These are phyloP conservation scores for Apiotrichum mycotoxinovorans DNA, from an alignment of 1,284 basidiomycete genomes.

Conservation along the genomic window DNA sequence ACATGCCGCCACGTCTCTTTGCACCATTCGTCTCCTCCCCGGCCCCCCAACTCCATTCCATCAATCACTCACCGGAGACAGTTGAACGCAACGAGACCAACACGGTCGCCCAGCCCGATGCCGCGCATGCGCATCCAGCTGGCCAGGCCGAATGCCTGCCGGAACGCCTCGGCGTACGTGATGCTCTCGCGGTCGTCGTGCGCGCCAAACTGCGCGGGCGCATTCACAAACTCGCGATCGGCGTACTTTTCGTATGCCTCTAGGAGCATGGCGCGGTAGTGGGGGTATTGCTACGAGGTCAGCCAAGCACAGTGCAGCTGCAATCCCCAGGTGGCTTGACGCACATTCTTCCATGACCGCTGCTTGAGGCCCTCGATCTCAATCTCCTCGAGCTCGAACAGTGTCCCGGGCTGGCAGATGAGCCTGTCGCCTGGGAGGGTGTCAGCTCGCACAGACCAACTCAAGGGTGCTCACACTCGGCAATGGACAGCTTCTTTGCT, in stretches of 20 bases:
- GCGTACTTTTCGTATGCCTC: slow-evolving; percentile 20
- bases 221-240: slow-evolving; percentile 26
- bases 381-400: slow-evolving; percentile 36
- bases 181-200: slow-evolving; percentile 20
- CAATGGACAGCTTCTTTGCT: slow-evolving; percentile 2
- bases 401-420: slow-evolving; percentile 33
- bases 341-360: slow-evolving; percentile 42
- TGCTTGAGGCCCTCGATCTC: slow-evolving; percentile 26
- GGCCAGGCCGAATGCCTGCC: slow-evolving; percentile 24
- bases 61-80: slow-evolving; percentile 13
- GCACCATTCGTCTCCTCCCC: too few species aligned
- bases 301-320: too few species aligned
- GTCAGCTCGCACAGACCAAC: neutral
- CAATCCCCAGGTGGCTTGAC: slow-evolving; percentile 13
- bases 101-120: slow-evolving; percentile 25
- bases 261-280: slow-evolving; percentile 35
- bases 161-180: slow-evolving; percentile 29
- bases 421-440: slow-evolving; percentile 42
- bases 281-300: slow-evolving; percentile 25
- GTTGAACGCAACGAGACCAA: slow-evolving; percentile 43
- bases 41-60: too few species aligned
- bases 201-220: slow-evolving; percentile 9
- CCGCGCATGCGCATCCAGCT: slow-evolving; percentile 35
- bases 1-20: too few species aligned
- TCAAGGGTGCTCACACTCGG: slow-evolving; percentile 6